Conservation (phyloP, 345 rosid genomes). For the Erodium maritimum region DNA sequence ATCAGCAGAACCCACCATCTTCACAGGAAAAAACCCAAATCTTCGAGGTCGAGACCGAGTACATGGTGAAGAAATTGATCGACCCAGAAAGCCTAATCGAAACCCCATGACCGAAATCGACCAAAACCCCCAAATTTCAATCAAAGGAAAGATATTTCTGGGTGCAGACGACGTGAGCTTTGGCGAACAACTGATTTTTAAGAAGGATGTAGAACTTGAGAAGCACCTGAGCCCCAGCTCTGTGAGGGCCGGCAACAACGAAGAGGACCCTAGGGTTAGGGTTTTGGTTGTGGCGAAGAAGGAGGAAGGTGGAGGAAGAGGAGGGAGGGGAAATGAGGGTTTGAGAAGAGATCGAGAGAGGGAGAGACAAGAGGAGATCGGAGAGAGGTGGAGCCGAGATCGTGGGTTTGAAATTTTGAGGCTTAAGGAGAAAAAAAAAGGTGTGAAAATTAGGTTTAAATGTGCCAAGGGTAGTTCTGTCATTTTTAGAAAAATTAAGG, state of each 20-base stretch:
- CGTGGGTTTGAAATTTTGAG: conserved; percentile 46
- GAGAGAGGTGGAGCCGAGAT: conserved; percentile 49
- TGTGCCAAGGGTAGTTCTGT: no score
- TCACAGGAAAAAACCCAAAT: conserved; percentile 49
- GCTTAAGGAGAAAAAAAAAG: conserved; percentile 44
- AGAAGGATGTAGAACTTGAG: conserved; percentile 34
- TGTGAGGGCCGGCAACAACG: conserved; percentile 41
- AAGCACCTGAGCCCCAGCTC: conserved; percentile 41
- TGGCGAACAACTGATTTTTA: conserved; percentile 25
- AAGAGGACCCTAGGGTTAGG: conserved; percentile 31
- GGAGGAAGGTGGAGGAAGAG: conserved; percentile 32
- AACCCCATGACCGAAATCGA: conserved; percentile 47
- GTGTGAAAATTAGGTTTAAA: no score
- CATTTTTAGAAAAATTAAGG: no score
- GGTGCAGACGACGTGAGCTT: conserved; percentile 35
- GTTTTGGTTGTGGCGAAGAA: conserved; percentile 21
- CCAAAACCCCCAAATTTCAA: conserved; percentile 39
- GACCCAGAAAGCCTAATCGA: conserved; percentile 55
- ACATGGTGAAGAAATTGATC: conserved; percentile 50
- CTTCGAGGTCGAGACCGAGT: conserved; percentile 47
- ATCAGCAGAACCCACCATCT: conserved; percentile 18
- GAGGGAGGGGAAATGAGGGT: conserved; percentile 21
- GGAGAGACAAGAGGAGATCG: conserved; percentile 53
- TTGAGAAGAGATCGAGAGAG: conserved; percentile 25
- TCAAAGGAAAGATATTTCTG: conserved; percentile 56